phyloP scores from a whole-genome alignment of 306 rosid species.

The Parietaria judaica region DNA sequence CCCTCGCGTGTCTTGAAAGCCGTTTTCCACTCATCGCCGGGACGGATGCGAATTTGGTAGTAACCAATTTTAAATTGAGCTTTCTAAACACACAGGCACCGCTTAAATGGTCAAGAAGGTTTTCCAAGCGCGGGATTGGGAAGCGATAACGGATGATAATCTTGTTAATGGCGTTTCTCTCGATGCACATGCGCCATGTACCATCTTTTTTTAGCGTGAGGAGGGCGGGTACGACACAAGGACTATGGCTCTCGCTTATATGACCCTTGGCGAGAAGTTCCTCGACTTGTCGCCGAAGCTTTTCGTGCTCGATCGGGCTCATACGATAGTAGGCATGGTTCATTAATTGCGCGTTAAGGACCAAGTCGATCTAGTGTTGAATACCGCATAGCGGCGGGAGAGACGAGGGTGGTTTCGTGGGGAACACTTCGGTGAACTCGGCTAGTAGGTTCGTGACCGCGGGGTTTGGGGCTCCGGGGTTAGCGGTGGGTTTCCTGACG shows the following conservation, averaged over 20 bases:
- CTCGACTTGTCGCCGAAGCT: background rate
- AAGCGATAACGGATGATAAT: background rate
- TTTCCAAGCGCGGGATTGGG: background rate
- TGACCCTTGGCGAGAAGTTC: background rate
- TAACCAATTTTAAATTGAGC: background rate
- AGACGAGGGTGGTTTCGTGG: background rate
- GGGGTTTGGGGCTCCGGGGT: too few relatives aligned
- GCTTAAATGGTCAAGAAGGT: background rate
- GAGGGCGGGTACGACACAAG: background rate
- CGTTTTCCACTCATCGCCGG: too few relatives aligned
- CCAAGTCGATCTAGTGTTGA: background rate
- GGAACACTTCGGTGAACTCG: background rate
- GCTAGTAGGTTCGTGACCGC: background rate
- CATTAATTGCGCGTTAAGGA: background rate
- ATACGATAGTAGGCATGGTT: background rate
- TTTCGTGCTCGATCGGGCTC: background rate
- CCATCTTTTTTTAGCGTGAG: too few relatives aligned
- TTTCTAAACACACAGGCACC: background rate
- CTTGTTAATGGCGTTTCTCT: background rate
- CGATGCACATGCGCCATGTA: background rate
- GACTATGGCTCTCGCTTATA: background rate
- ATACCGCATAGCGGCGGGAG: background rate
- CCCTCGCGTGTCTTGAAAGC: background rate
- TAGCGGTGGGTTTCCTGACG: too few relatives aligned
- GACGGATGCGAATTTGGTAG: background rate